Evolutionary conservation across 139 green algal genomes (phyloP).

Genomic region (Pedinophyceae sp.): DNA sequence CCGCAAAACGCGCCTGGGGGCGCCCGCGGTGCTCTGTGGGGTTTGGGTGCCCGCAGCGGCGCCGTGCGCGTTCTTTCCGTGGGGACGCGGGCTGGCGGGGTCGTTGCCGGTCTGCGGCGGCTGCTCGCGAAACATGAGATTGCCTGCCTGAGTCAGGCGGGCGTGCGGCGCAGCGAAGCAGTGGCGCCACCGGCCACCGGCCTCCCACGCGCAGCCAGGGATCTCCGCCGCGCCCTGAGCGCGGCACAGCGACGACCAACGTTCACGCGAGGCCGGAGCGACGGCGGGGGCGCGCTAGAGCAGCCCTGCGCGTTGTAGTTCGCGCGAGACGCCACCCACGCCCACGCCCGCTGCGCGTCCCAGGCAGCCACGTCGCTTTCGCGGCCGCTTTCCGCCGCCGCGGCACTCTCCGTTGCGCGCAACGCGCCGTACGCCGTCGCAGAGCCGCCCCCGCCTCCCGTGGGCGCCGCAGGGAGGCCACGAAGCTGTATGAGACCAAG

Average conservation of each 20-base stretch:
- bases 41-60: too few species aligned
- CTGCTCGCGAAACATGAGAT: too few species aligned
- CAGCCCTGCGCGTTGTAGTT: too few species aligned
- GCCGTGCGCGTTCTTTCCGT: neutral
- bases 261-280: neutral
- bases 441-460: too few species aligned
- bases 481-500: conserved; percentile 92
- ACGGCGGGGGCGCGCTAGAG: neutral
- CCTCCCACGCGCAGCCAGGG: too few species aligned
- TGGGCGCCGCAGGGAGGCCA: conserved; percentile 13
- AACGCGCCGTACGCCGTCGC: neutral
- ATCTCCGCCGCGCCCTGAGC: neutral
- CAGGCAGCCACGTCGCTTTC: neutral
- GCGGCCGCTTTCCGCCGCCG: neutral
- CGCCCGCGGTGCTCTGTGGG: too few species aligned
- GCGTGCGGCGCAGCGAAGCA: too few species aligned
- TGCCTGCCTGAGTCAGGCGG: too few species aligned
- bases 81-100: neutral
- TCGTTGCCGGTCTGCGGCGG: neutral
- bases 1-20: too few species aligned
- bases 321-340: neutral
- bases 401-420: neutral
- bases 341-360: too few species aligned
- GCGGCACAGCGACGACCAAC: neutral
- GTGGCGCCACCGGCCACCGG: too few species aligned